Evolutionary conservation across 2,329 filamentous ascomycete species (phyloP).

Genomic region (Ascochyta viciae-villosae): DNA sequence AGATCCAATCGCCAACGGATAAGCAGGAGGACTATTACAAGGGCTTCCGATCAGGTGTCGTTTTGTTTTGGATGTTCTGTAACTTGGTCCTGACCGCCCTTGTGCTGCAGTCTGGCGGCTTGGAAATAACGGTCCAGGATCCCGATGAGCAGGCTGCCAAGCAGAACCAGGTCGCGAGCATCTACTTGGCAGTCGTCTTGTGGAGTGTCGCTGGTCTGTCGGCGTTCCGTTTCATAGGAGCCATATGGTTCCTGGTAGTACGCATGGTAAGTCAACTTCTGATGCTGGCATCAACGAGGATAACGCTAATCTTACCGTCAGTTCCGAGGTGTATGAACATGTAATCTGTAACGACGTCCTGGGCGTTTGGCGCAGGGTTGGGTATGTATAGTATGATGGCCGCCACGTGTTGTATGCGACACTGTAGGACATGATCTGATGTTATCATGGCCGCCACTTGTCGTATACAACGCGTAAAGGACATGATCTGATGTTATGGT

Average conservation of each 20-base stretch:
- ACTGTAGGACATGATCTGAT: no score
- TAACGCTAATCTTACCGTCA: constrained; percentile 42
- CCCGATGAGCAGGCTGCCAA: constrained; percentile 53
- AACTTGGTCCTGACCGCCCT: constrained; percentile 89
- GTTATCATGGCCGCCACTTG: background rate
- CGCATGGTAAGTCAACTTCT: constrained; percentile 45
- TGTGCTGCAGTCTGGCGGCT: constrained; percentile 83
- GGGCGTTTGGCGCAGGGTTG: constrained; percentile 13
- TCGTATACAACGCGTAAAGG: background rate
- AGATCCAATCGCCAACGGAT: constrained; percentile 67
- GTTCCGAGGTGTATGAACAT: constrained; percentile 59
- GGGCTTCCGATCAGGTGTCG: constrained; percentile 89
- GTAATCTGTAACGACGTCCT: background rate
- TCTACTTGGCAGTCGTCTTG: constrained; percentile 86
- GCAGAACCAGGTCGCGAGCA: constrained; percentile 67
- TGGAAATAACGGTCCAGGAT: constrained; percentile 62
- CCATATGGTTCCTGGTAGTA: constrained; percentile 85
- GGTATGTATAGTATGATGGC: constrained; percentile 9
- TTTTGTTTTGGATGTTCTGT: constrained; percentile 94
- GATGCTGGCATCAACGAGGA: background rate
- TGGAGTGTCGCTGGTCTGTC: constrained; percentile 89
- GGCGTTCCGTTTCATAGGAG: constrained; percentile 85
- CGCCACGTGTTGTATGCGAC: background rate
- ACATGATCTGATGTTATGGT: constrained; percentile 4
- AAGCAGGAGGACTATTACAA: constrained; percentile 99